A percentile compares a stretch with the other conserved stretches of the same genome.
Conservation (phyloP, 2,329 filamentous ascomycete species). For the Colletotrichum abscissum region DNA sequence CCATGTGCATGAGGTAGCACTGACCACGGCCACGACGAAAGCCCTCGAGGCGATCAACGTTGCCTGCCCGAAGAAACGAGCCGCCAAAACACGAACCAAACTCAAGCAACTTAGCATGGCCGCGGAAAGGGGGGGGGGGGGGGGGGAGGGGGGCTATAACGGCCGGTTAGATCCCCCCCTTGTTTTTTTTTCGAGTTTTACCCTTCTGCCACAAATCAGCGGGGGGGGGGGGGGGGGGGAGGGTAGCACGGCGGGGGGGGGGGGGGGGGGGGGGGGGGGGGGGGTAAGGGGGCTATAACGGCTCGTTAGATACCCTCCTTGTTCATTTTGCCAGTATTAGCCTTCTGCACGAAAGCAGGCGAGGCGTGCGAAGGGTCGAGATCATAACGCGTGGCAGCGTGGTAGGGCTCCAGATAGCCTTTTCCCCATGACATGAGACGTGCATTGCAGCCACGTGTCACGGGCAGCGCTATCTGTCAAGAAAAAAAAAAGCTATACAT, state of each 20-base stretch:
- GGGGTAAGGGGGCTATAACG: background rate
- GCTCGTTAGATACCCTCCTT: conserved; percentile 16
- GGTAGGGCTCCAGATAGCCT: conserved; percentile 24
- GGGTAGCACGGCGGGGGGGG: too few species aligned
- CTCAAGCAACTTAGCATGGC: background rate
- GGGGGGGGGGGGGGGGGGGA: too few species aligned
- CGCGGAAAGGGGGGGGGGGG: background rate
- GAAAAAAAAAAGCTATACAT: conserved; percentile 4
- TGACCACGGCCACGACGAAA: background rate
- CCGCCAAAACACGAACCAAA: background rate
- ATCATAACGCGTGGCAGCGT: conserved; percentile 9
- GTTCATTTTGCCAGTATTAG: background rate
- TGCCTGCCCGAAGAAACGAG: conserved; percentile 2
- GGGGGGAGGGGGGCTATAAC: background rate
- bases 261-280: too few species aligned
- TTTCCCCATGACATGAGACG: conserved; percentile 28
- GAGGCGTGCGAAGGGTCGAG: conserved; percentile 2
- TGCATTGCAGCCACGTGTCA: conserved; percentile 29
- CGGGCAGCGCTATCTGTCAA: conserved; percentile 15
- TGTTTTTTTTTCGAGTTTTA: background rate
- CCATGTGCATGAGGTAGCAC: conserved; percentile 4
- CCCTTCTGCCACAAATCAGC: too few species aligned
- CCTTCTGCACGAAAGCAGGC: background rate
- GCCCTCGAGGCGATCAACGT: background rate
- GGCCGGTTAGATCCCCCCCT: conserved; percentile 10